These are phyloP conservation scores for Basipetospora chlamydospora DNA, from an alignment of 2,329 filamentous ascomycete species.

Conservation along the genomic window DNA sequence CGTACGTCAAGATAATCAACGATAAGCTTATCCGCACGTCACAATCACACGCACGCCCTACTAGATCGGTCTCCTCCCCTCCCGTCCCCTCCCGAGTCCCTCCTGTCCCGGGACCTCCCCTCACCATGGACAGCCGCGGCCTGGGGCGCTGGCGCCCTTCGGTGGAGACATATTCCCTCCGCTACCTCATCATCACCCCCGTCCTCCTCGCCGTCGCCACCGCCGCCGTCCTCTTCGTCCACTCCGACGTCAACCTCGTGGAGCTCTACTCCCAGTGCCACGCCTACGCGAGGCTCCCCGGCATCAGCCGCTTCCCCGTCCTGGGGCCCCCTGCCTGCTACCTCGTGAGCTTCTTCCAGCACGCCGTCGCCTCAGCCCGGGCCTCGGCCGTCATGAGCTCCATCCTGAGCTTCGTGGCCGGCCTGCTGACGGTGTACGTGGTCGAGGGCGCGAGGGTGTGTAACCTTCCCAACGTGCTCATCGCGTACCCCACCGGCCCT, in stretches of 20 bases:
- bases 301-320: constrained; percentile 27
- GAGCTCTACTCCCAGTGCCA: constrained; percentile 40
- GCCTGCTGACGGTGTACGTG: constrained; percentile 31
- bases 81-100: too few species aligned
- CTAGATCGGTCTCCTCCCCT: too few species aligned
- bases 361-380: constrained; percentile 25
- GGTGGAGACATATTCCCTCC: constrained; percentile 37
- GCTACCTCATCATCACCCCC: constrained; percentile 34
- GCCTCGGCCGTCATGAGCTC: constrained; percentile 24
- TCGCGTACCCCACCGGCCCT: constrained; percentile 22
- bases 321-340: constrained; percentile 33
- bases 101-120: not conserved
- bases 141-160: constrained; percentile 24
- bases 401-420: constrained; percentile 28
- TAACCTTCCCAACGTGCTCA: constrained; percentile 20
- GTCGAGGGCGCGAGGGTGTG: constrained; percentile 33
- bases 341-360: constrained; percentile 33
- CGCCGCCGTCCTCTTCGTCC: constrained; percentile 24
- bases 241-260: constrained; percentile 34
- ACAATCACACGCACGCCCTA: too few species aligned
- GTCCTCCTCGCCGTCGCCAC: constrained; percentile 30
- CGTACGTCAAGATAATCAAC: too few species aligned
- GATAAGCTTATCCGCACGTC: too few species aligned
- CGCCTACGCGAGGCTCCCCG: constrained; percentile 28
- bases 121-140: not conserved